Evolutionary conservation across 73 alveolate species (phyloP).

Genomic region (Paramecium pentaurelia): DNA sequence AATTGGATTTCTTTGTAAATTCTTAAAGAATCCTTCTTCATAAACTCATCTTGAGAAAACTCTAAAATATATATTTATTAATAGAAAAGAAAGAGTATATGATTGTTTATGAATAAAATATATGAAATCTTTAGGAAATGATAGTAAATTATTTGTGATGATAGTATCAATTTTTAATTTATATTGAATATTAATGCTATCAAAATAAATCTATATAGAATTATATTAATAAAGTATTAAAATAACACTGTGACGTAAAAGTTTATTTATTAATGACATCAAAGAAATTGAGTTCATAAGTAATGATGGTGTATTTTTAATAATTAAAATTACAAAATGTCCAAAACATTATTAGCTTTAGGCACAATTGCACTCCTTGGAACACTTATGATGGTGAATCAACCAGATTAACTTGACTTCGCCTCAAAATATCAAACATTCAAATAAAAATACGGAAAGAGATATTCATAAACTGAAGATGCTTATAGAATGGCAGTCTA

Average conservation of each 20-base stretch:
- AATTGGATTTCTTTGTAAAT: neutral
- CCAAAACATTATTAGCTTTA: slow-evolving; percentile 11
- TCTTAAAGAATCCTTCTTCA: neutral
- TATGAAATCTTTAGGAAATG: neutral
- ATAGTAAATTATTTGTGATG: neutral
- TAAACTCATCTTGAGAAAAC: neutral
- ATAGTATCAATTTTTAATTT: neutral
- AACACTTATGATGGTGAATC: neutral
- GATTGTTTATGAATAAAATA: no score
- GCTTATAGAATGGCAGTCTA: slow-evolving; percentile 57
- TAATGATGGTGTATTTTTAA: neutral
- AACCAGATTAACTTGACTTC: neutral
- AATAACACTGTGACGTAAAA: neutral
- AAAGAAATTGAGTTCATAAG: neutral
- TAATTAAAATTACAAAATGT: neutral
- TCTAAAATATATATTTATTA: no score
- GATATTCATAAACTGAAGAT: neutral
- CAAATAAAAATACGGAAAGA: slow-evolving; percentile 11
- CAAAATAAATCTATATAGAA: neutral
- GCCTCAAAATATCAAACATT: neutral
- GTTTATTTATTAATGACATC: neutral
- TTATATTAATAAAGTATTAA: neutral
- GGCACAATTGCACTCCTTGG: slow-evolving; percentile 21
- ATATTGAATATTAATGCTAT: neutral
- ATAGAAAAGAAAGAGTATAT: neutral